These are phyloP conservation scores for Cercospora zeae-maydis DNA, from an alignment of 2,329 filamentous ascomycete species.

Conservation along the genomic window DNA sequence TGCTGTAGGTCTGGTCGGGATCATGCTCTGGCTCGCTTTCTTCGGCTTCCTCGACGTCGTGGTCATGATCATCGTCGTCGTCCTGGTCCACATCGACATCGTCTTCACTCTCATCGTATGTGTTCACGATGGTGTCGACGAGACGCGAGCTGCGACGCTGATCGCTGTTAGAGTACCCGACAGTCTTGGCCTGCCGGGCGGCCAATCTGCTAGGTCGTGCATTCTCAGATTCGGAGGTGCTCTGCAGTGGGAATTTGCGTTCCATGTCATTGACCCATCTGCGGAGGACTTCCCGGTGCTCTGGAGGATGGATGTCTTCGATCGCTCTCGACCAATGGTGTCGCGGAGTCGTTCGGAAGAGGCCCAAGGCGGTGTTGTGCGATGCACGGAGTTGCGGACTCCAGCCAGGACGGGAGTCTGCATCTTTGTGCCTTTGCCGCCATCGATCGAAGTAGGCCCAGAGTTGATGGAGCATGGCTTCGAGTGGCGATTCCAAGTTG, in stretches of 20 bases:
- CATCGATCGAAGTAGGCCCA: conserved; percentile 17
- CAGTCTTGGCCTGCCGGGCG: conserved; percentile 22
- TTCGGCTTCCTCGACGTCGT: conserved; percentile 11
- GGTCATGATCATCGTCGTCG: conserved; percentile 13
- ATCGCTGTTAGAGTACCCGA: conserved; percentile 13
- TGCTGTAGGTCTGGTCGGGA: conserved; percentile 27
- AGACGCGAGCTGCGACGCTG: conserved; percentile 24
- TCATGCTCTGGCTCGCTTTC: conserved; percentile 11
- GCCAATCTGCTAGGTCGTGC: neutral
- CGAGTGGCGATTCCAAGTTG: conserved; percentile 10
- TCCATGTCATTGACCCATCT: conserved; percentile 22
- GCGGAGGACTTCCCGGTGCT: conserved; percentile 14
- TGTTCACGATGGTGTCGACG: conserved; percentile 17
- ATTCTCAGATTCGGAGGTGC: neutral
- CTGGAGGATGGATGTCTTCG: conserved; percentile 10
- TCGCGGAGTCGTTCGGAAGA: conserved; percentile 20
- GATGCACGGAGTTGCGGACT: conserved; percentile 19
- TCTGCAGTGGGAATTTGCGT: conserved; percentile 12
- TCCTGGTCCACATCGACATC: conserved; percentile 10
- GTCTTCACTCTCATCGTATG: conserved; percentile 17
- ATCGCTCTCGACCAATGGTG: conserved; percentile 12
- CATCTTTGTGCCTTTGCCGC: conserved; percentile 16
- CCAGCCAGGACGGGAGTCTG: conserved; percentile 20
- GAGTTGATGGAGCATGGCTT: conserved; percentile 18
- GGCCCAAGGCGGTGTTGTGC: conserved; percentile 17